phyloP scores from a whole-genome alignment of 116 monocot genomes.

The Trichopus zeylanicus region DNA sequence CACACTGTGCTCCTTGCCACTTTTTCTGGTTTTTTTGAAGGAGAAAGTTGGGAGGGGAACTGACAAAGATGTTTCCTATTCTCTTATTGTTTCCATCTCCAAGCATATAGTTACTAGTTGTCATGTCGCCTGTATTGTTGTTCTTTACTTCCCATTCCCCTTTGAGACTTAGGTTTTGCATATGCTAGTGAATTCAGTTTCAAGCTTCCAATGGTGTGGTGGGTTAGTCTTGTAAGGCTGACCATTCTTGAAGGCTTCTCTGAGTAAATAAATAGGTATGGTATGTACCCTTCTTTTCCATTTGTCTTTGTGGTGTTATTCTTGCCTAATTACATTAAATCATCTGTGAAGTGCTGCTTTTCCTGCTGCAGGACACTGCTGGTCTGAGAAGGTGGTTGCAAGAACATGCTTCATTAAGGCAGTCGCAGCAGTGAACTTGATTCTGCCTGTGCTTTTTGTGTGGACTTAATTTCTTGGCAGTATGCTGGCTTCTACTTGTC shows the following conservation, averaged over 20 bases:
- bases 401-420: too few relatives aligned
- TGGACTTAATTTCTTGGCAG: too few relatives aligned
- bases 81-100: neutral
- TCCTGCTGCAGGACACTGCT: neutral
- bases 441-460: too few relatives aligned
- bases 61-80: neutral
- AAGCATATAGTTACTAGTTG: neutral
- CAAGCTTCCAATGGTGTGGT: too few relatives aligned
- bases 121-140: neutral
- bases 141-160: neutral
- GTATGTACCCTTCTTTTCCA: neutral
- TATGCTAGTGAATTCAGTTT: too few relatives aligned
- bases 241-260: neutral
- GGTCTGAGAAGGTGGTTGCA: neutral
- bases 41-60: constrained; percentile 14
- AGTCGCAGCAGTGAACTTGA: too few relatives aligned
- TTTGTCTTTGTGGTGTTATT: neutral
- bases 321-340: neutral
- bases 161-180: neutral
- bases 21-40: constrained; percentile 22
- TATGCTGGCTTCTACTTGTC: too few relatives aligned
- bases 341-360: neutral
- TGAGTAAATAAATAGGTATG: neutral
- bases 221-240: neutral
- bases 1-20: neutral